A percentile compares a stretch with the other conserved stretches of the same genome.
These are phyloP conservation scores for Choanephora cucurbitarum DNA, from an alignment of 371 early-diverging fungal genomes.

Conservation along the genomic window DNA sequence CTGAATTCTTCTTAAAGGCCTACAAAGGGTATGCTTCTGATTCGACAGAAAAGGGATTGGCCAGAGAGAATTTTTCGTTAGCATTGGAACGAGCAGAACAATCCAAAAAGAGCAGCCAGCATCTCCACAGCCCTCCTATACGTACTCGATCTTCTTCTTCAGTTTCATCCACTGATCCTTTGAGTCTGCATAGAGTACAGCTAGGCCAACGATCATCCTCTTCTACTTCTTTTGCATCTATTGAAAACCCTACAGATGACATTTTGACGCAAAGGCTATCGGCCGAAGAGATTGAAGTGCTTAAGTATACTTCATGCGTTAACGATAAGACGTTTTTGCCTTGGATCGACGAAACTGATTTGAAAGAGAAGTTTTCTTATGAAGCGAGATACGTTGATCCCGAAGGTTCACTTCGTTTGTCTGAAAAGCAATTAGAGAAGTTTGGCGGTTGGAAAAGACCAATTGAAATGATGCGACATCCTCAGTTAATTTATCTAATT, in stretches of 20 bases:
- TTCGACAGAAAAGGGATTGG: conserved; percentile 7
- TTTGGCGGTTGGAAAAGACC: conserved; percentile 87
- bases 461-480: conserved; percentile 66
- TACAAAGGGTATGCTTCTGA: conserved; percentile 30
- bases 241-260: conserved; percentile 16
- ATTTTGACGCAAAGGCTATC: conserved; percentile 35
- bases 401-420: conserved; percentile 78
- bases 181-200: conserved; percentile 1
- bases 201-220: conserved; percentile 22
- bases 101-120: conserved; percentile 18
- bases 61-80: conserved; percentile 31
- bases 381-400: conserved; percentile 54
- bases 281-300: conserved; percentile 60
- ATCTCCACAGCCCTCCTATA: not conserved
- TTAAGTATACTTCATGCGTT: conserved; percentile 68
- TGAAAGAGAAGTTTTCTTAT: conserved; percentile 62
- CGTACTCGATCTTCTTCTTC: conserved; percentile 21
- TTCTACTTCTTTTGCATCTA: conserved; percentile 10
- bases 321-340: conserved; percentile 75
- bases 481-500: conserved; percentile 65
- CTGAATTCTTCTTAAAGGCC: conserved; percentile 42
- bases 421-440: conserved; percentile 69
- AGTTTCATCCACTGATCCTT: conserved; percentile 14
- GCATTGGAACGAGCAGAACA: conserved; percentile 44
- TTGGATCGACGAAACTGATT: conserved; percentile 70